phyloP scores from a whole-genome alignment of 768 basidiomycete genomes.

The Pleurotus sapidus region DNA sequence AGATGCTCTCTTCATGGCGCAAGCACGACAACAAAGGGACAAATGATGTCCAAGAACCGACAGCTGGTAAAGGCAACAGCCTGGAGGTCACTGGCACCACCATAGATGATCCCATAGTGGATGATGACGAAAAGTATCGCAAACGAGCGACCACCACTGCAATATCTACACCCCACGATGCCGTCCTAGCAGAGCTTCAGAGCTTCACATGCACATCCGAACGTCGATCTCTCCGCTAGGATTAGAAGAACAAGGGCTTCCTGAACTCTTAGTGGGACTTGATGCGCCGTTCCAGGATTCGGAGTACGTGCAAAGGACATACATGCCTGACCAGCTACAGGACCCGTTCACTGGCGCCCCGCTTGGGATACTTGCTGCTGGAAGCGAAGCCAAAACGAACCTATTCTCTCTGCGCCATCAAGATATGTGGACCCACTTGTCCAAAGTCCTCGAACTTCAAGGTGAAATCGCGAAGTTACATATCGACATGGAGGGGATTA shows the following conservation, averaged over 20 bases:
- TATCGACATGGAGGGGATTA: slow-evolving; percentile 70
- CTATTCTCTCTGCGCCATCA: slow-evolving; percentile 32
- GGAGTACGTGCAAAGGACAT: slow-evolving; percentile 3
- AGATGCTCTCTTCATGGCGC: not conserved
- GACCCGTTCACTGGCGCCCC: slow-evolving; percentile 49
- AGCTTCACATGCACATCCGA: slow-evolving; percentile 13
- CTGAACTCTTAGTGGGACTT: slow-evolving; percentile 1
- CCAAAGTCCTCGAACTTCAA: slow-evolving; percentile 68
- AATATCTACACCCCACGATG: slow-evolving; percentile 60
- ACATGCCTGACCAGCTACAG: slow-evolving; percentile 19
- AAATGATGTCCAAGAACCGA: not conserved
- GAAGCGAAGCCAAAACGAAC: slow-evolving; percentile 12
- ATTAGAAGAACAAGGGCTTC: not conserved
- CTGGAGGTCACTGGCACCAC: too few relatives aligned
- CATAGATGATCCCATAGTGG: not conserved
- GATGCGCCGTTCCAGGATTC: not conserved
- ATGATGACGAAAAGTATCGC: not conserved
- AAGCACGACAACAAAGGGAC: not conserved
- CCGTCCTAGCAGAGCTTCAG: slow-evolving; percentile 51
- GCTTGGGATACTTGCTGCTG: slow-evolving; percentile 32
- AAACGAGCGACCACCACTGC: slow-evolving; percentile 12
- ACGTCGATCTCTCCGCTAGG: slow-evolving; percentile 14
- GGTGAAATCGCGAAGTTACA: slow-evolving; percentile 72
- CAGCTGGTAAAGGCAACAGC: too few relatives aligned
- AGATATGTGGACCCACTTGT: slow-evolving; percentile 66